Base-by-base conservation (phyloP, 352 stramenopile species). In the Pythium scleroteichum region DNA sequence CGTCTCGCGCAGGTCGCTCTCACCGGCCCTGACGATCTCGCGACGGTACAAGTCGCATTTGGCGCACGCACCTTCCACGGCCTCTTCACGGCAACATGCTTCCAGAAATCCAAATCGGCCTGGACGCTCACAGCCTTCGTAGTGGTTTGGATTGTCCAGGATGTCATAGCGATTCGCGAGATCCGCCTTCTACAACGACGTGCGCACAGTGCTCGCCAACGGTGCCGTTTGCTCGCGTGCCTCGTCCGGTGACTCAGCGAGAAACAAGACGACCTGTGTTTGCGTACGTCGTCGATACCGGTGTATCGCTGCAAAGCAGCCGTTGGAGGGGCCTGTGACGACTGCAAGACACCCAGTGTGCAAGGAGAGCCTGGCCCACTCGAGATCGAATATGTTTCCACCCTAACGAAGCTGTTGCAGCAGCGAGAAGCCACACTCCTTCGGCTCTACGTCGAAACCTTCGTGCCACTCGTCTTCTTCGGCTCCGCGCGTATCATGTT, bases 41-140 rank as follows among this genome's bases (percentile, higher is more conserved):
- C 38, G 14, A 23, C 39, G 26, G 23, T 13, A 20, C 57, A 59
- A 6, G 48, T 64, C 1, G 48, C 48, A 20, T 59, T 48, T 14
- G 32, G 48, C 39, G 29, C 39, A 19, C 57, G 42, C 1, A 53
- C 53, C n/a, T 59, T 64, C 57, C 57, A 64, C 57, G 38, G 39
- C 19, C 23, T 66, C 29, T 66, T 66, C n/a, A 47, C 32, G 9
- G 16, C 59, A 0, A 51, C 33, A 17, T 55, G 32, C 23, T 12
- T 66, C 0, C 41, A 66, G 17, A 53, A 45, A 29, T 53, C 57
- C 35, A 53, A 24, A 20, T 59, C 57, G 27, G 2, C 23, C 2
- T 10, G 22, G 13, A 64, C 24, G n/a, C 39, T 57, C 0, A 1
- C 33, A 1, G n/a, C 23, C 2, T 4, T 57, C 20, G 57, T 58